Evolutionary conservation across 1,284 basidiomycete species (phyloP), one percentile per base, ranked within the genome.

Genomic region (Boletus smithii): DNA sequence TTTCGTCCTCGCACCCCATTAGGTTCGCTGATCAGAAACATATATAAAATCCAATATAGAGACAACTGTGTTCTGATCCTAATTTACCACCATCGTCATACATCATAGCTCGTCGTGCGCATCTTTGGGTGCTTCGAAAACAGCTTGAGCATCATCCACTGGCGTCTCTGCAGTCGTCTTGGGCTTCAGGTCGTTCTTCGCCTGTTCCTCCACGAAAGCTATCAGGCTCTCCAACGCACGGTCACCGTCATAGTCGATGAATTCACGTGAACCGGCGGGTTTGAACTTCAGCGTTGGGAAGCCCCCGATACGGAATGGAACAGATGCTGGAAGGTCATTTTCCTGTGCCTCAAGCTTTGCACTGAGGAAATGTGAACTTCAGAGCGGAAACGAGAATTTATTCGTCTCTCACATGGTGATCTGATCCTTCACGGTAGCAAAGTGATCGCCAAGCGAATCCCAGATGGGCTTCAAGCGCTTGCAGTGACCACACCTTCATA

Each of bases 221-320:
- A 91, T 76, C 51, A 97, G 71, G 61, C 80, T 85, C 72, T 97
- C 93, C 53, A 93, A 72, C 7, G 87, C 85, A 54, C 94, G 85
- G 67, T 97, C 95, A 53, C 94, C 94, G 55, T 90, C 85, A 66
- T 94, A 97, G 68, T 97, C 92, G 53, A 97, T 73, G 73, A 95
- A 98, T 49, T 90, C 85, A 50, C 76, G 75, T 36, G 80, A 73
- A 45, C 95, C 95, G 20, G 97, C 95, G 9, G 86, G 80, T 73
- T 94, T 93, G 81, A 99, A 97, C 70, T 98, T 98, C 68, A 99
- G 70, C 2, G 97, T 98, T 8, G 95, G 95, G 91, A 97, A 98
- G 39, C 91, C 87, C 48, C 75, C 62, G 54, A 95, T 73, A 47
- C 83, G 81, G 91, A 99, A 97, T 27, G 88, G 84, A 44, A 88